phyloP scores from a whole-genome alignment of 768 basidiomycete genomes.

The Leucocoprinus birnbaumii region DNA sequence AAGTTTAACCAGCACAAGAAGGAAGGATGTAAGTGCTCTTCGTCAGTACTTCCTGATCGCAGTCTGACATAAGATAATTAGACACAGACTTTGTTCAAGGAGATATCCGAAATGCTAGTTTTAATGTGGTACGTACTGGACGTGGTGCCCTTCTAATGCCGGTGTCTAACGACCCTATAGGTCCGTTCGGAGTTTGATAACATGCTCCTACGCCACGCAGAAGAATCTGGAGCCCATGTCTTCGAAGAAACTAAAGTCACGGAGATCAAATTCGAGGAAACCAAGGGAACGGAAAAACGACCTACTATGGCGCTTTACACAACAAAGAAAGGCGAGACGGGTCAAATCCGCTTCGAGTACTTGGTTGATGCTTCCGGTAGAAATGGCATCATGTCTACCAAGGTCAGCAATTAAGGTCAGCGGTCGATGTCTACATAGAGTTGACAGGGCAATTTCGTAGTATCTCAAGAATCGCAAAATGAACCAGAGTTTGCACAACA shows the following conservation, averaged over 20 bases:
- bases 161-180: constrained; percentile 13
- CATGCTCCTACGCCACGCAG: constrained; percentile 31
- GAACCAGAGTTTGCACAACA: constrained; percentile 28
- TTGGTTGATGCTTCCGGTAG: constrained; percentile 34
- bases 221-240: constrained; percentile 26
- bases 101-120: constrained; percentile 25
- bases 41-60: not conserved
- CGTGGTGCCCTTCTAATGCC: not conserved
- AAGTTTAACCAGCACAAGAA: constrained; percentile 35
- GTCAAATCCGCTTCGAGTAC: constrained; percentile 30
- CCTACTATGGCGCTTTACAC: constrained; percentile 25
- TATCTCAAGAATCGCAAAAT: constrained; percentile 30
- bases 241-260: constrained; percentile 30
- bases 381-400: constrained; percentile 33
- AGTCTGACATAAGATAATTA: not conserved
- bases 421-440: not conserved
- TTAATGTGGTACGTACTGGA: constrained; percentile 31
- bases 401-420: constrained; percentile 15
- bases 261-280: constrained; percentile 22
- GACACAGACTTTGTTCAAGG: constrained; percentile 33
- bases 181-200: constrained; percentile 35
- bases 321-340: constrained; percentile 19
- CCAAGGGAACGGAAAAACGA: constrained; percentile 12
- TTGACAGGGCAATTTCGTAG: not conserved
- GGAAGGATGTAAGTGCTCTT: constrained; percentile 31